These are phyloP conservation scores for Oryza coarctata DNA, from an alignment of 176 grass and related monocot species.

Conservation along the genomic window DNA sequence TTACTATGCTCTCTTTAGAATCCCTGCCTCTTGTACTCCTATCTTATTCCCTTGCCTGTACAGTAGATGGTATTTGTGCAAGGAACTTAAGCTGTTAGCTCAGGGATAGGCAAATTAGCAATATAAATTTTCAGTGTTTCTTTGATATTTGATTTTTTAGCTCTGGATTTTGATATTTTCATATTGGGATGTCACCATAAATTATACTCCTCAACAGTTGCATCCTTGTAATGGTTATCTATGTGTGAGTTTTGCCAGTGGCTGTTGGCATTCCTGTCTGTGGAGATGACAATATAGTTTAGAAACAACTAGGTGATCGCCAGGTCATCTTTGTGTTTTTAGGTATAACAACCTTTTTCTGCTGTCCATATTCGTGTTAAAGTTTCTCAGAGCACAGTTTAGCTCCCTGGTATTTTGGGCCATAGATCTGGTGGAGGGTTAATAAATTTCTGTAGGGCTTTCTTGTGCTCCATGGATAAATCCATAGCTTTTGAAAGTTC, in stretches of 20 bases:
- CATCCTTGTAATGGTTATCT: neutral
- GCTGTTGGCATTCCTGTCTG: slow-evolving; percentile 1
- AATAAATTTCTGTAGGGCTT: neutral
- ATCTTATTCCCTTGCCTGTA: neutral
- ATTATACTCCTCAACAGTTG: neutral
- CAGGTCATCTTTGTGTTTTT: neutral
- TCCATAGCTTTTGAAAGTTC: neutral
- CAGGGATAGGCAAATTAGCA: neutral
- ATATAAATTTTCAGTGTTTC: neutral
- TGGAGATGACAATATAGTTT: slow-evolving; percentile 15
- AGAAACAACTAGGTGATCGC: neutral
- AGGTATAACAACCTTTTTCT: slow-evolving; percentile 17
- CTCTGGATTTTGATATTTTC: neutral
- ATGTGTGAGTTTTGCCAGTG: neutral
- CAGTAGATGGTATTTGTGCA: neutral
- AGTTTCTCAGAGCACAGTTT: neutral
- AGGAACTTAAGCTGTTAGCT: neutral
- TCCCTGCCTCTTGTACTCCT: neutral
- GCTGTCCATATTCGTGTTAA: neutral
- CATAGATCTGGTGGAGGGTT: neutral
- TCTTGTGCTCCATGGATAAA: neutral
- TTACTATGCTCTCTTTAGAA: neutral
- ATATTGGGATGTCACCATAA: neutral
- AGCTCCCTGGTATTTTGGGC: slow-evolving; percentile 5
- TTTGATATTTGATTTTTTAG: slow-evolving; percentile 1